Evolutionary conservation across 345 rosid genomes (phyloP).

Genomic region (Acer campestre): DNA sequence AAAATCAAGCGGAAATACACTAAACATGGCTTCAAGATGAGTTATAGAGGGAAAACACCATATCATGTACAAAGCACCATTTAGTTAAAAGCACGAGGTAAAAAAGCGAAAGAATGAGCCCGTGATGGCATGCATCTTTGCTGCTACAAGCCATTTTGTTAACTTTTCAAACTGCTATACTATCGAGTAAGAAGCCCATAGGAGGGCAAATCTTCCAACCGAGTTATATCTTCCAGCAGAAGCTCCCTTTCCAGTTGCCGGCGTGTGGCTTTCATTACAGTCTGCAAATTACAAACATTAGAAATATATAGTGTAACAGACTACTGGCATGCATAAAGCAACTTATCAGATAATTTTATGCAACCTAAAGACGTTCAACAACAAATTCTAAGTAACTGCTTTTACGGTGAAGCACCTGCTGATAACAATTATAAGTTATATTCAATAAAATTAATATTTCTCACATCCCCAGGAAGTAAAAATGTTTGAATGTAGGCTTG

Average conservation of each 20-base stretch:
- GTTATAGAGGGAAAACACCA: neutral
- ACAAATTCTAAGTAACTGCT: too few relatives aligned
- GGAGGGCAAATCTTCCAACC: conserved; percentile 86
- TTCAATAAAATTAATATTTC: neutral
- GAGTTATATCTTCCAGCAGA: conserved; percentile 61
- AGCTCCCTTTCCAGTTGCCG: conserved; percentile 94
- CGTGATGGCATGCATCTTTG: conserved; percentile 21
- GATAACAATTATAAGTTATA: too few relatives aligned
- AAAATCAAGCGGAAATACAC: conserved; percentile 14
- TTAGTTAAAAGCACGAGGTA: conserved; percentile 15
- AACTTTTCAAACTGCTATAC: conserved; percentile 19
- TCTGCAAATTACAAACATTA: conserved; percentile 36
- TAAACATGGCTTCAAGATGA: conserved; percentile 5
- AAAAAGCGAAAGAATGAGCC: neutral
- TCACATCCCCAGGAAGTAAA: neutral
- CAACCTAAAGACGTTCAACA: neutral
- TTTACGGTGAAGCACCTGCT: neutral
- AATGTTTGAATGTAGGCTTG: neutral
- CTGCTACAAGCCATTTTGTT: conserved; percentile 30
- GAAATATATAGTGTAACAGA: neutral
- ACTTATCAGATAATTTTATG: neutral
- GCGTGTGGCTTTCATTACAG: conserved; percentile 83
- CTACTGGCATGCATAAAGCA: neutral
- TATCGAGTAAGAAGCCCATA: conserved; percentile 61
- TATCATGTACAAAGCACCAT: conserved; percentile 26